These are phyloP conservation scores for Flaveria trinervia DNA, from an alignment of 129 eudicot genomes.

Conservation along the genomic window DNA sequence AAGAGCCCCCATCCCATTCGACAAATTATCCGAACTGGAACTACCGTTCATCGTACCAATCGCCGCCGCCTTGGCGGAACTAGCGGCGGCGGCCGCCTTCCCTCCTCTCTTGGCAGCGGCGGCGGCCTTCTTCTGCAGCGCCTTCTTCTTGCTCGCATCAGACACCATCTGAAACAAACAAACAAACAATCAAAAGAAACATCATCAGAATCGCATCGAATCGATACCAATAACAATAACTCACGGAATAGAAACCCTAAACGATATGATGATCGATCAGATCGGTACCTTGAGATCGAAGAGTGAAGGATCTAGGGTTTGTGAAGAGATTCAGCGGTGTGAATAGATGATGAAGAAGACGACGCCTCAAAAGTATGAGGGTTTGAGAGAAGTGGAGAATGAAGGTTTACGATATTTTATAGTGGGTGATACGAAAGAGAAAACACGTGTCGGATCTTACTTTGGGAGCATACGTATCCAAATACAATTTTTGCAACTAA, in stretches of 20 bases:
- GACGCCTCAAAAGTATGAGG: slow-evolving; percentile 32
- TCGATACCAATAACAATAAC: background rate
- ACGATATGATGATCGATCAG: background rate
- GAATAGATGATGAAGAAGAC: background rate
- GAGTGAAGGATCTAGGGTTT: slow-evolving; percentile 39
- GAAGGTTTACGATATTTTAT: slow-evolving; percentile 39
- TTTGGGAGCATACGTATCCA: background rate
- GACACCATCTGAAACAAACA: slow-evolving; percentile 66
- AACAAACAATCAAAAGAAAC: background rate
- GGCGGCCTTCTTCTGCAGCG: slow-evolving; percentile 93
- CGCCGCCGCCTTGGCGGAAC: slow-evolving; percentile 34
- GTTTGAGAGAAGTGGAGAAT: slow-evolving; percentile 27
- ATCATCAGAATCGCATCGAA: no score
- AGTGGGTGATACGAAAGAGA: background rate
- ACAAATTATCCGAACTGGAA: slow-evolving; percentile 49
- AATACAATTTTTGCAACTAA: no score
- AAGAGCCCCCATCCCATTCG: slow-evolving; percentile 57
- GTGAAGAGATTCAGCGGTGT: slow-evolving; percentile 16
- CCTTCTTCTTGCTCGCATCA: slow-evolving; percentile 96
- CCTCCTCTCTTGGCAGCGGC: slow-evolving; percentile 92
- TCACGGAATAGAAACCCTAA: background rate
- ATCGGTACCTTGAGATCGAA: slow-evolving; percentile 42
- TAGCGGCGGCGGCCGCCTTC: slow-evolving; percentile 52
- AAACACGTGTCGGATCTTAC: slow-evolving; percentile 42
- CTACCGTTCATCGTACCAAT: slow-evolving; percentile 49